These are phyloP conservation scores for Crucibulum laeve DNA, from an alignment of 768 basidiomycete genomes.

Conservation along the genomic window DNA sequence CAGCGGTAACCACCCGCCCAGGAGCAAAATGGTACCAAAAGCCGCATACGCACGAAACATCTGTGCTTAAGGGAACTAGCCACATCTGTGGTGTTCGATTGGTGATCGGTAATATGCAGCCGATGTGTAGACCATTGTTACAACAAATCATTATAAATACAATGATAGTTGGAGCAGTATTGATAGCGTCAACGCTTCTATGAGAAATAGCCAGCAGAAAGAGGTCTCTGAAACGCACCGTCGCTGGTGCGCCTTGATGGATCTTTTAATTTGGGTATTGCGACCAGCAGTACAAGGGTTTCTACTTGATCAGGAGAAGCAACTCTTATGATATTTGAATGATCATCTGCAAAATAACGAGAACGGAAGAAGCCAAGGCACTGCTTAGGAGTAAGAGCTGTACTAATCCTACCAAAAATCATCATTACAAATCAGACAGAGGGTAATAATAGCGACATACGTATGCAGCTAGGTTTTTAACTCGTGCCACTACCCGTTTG, in stretches of 20 bases:
- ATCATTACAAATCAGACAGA: not conserved
- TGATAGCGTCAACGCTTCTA: not conserved
- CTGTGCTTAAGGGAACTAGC: too few relatives aligned
- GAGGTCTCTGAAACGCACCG: conserved; percentile 1
- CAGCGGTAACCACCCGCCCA: too few relatives aligned
- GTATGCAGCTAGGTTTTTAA: not conserved
- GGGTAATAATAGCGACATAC: not conserved
- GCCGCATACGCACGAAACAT: too few relatives aligned
- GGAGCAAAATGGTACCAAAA: too few relatives aligned
- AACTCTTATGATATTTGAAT: not conserved
- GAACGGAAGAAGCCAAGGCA: not conserved
- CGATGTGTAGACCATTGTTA: too few relatives aligned
- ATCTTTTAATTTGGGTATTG: not conserved
- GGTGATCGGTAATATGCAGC: too few relatives aligned
- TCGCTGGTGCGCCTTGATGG: not conserved
- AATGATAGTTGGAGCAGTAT: not conserved
- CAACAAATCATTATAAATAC: too few relatives aligned
- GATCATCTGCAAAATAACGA: not conserved
- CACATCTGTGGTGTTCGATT: too few relatives aligned
- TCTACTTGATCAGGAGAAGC: not conserved
- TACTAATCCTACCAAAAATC: not conserved
- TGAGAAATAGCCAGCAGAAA: not conserved
- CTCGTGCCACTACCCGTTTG: conserved; percentile 7
- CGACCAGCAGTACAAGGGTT: not conserved
- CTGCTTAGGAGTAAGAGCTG: not conserved